These are phyloP conservation scores for Polyporus arcularius DNA, from an alignment of 768 basidiomycete species.

Conservation along the genomic window DNA sequence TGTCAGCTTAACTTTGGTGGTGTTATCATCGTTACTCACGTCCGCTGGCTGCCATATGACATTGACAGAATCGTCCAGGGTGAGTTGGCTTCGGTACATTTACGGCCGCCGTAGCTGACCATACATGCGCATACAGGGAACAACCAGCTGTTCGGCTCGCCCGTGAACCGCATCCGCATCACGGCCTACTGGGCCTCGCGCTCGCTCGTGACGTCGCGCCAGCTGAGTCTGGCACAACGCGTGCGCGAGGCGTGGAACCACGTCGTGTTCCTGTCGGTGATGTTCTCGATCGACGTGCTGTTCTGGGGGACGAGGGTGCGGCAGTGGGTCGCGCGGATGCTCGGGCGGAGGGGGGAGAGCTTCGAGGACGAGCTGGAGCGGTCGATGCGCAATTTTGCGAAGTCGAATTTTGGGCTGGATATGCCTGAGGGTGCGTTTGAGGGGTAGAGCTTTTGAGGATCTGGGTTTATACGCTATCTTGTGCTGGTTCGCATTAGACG, in stretches of 20 bases:
- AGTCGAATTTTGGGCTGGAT: constrained; percentile 77
- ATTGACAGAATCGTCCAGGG: constrained; percentile 39
- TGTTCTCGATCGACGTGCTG: constrained; percentile 68
- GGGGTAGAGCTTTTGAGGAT: constrained; percentile 13
- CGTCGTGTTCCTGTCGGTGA: constrained; percentile 60
- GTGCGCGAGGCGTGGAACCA: constrained; percentile 58
- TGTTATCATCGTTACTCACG: not conserved
- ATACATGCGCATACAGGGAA: constrained; percentile 38
- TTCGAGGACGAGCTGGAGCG: constrained; percentile 86
- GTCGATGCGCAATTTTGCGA: constrained; percentile 74
- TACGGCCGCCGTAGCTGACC: not conserved
- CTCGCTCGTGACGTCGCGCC: constrained; percentile 51
- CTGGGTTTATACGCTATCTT: too few species aligned
- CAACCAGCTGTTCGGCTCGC: constrained; percentile 82
- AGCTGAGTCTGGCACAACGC: constrained; percentile 44
- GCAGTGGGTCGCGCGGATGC: constrained; percentile 41
- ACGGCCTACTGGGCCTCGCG: constrained; percentile 82
- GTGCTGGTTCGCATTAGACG: too few species aligned
- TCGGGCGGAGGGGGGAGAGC: constrained; percentile 49
- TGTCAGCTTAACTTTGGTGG: constrained; percentile 3
- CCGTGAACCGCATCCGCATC: constrained; percentile 89
- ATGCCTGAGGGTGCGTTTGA: constrained; percentile 40
- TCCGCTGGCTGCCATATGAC: too few species aligned
- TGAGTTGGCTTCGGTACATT: not conserved
- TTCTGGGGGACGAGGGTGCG: constrained; percentile 65